Base-by-base conservation (phyloP, 2,329 filamentous ascomycete species). In the Sphaerostilbella broomeana region DNA sequence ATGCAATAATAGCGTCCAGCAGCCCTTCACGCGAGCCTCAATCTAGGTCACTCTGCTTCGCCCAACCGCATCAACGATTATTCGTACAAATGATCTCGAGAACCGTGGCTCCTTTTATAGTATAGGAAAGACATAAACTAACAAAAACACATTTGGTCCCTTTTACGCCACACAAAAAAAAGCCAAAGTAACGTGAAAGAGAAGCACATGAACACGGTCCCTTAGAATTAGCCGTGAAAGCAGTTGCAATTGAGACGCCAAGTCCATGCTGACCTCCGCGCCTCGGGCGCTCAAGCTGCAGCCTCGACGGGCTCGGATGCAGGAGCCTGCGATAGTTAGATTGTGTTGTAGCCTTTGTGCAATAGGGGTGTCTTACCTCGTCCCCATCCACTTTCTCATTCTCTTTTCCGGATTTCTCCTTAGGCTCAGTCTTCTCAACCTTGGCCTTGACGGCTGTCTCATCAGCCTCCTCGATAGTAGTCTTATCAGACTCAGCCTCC, bases 261-360 rank as follows among this genome's bases (percentile, higher is more conserved):
- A 20, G 12, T 35, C 19, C 15, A 36, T 17, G n/a, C 31, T 29
- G 27, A 38, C 25, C 20, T n/a, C 27, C 13, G 24, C 24, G 27
- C 26, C 12, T 35, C 13, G 11, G 9, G 10, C 17, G 24, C 44
- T 50, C 53, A 67, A 39, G 62, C 59, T 17, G 57, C 47, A n/a
- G 63, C 53, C 41, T 65, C 63, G 28, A 63, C 57, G 17, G 58
- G 52, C 49, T 61, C 60, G 16, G 58, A 41, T 24, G 56, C 48
- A 45, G 55, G 38, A 47, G 52, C 46, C 53, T 59, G 36, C 19
- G 2, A 15, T 16, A 18, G 11, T 31, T 29, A 31, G 32, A 6
- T 25, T 26, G 10, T 26, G 11, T 10, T 30, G n/a, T 22, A 19
- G 16, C 40, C 50, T 39, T 29, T 19, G 18, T 34, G 30, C 22